Conservation (phyloP, 495 filamentous ascomycete species). For the Aspergillus saccharolyticus region DNA sequence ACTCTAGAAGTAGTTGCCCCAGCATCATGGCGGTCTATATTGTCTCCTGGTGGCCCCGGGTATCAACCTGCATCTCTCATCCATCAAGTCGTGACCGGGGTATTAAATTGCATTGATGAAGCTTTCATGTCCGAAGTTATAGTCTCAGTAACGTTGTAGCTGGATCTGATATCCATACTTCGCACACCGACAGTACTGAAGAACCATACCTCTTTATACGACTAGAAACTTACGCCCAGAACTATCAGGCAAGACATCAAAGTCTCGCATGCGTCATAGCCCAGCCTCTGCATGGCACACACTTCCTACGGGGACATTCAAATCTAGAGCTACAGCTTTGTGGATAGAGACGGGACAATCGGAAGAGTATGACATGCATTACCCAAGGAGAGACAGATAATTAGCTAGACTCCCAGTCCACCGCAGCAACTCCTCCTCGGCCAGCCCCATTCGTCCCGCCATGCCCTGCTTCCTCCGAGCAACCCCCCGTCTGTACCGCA, state of each 20-base stretch:
- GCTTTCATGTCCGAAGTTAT: too few species aligned
- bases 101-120: too few species aligned
- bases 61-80: too few species aligned
- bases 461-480: background rate
- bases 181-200: background rate
- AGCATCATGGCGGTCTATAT: too few species aligned
- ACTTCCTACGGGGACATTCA: background rate
- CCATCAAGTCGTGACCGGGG: too few species aligned
- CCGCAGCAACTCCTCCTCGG: background rate
- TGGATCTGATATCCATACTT: too few species aligned
- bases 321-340: background rate
- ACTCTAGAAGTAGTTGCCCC: too few species aligned
- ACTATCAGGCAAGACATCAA: background rate
- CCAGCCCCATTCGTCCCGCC: background rate
- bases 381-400: background rate
- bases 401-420: background rate
- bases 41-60: too few species aligned
- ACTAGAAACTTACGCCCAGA: too few species aligned
- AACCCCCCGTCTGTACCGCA: background rate
- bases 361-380: background rate
- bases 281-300: background rate
- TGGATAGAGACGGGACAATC: background rate
- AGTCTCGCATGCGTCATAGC: background rate
- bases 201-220: background rate
- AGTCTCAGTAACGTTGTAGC: too few species aligned